These are phyloP conservation scores for Cucurbita pepo DNA, from an alignment of 306 rosid genomes.

Conservation along the genomic window DNA sequence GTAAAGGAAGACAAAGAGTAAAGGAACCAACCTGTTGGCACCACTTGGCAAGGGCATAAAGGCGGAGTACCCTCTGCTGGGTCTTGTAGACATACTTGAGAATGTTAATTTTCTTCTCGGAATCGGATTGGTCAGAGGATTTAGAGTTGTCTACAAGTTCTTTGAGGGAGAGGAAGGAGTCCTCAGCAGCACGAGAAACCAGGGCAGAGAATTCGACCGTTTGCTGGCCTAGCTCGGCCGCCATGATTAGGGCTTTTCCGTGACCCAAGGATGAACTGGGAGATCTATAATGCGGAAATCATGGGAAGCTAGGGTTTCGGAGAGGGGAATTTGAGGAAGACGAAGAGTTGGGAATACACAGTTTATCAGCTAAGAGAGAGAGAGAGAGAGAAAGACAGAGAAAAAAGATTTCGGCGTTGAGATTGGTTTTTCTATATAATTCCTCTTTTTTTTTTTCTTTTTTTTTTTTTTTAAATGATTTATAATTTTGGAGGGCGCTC, in stretches of 20 bases:
- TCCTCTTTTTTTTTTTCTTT: background rate
- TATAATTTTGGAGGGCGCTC: background rate
- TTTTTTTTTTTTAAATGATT: background rate
- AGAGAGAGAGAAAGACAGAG: background rate
- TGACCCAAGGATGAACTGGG: background rate
- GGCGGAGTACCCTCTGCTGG: constrained; percentile 92
- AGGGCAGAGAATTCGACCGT: constrained; percentile 82
- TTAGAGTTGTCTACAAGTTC: constrained; percentile 68
- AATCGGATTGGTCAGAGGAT: constrained; percentile 55
- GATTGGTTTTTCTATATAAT: background rate
- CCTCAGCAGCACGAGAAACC: constrained; percentile 68
- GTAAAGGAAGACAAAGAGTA: background rate
- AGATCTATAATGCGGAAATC: constrained; percentile 14
- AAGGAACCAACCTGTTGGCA: constrained; percentile 56
- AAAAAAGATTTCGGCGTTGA: background rate
- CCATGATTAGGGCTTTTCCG: constrained; percentile 30
- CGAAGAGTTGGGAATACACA: background rate
- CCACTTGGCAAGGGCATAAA: constrained; percentile 91
- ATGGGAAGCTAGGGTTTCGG: constrained; percentile 16
- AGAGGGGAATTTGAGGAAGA: background rate
- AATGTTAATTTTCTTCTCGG: constrained; percentile 66
- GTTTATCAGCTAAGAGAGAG: background rate
- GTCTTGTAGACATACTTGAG: constrained; percentile 84
- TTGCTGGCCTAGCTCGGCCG: constrained; percentile 85
- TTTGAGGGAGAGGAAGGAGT: constrained; percentile 59